Percentiles rank a stretch among this genome's conserved stretches.
Evolutionary conservation across 2,329 filamentous ascomycete species (phyloP).

Genomic region (Madurella mycetomatis): DNA sequence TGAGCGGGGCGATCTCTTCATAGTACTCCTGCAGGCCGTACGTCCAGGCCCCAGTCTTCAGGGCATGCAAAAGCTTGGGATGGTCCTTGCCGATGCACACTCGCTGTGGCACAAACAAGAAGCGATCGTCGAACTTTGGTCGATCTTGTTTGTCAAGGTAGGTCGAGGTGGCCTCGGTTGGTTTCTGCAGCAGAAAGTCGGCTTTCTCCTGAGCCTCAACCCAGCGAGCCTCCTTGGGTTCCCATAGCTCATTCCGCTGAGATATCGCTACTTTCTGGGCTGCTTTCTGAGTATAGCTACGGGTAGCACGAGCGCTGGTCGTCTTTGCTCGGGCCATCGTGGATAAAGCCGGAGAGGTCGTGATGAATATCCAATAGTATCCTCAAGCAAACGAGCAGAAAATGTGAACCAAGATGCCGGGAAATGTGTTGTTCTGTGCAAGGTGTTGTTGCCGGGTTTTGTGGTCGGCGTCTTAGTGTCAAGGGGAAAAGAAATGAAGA

Average conservation of each 20-base stretch:
- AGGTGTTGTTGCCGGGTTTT: too few relatives aligned
- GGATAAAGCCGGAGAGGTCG: not conserved
- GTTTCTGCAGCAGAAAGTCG: not conserved
- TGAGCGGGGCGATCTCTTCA: slow-evolving; percentile 3
- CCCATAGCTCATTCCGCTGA: not conserved
- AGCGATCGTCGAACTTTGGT: slow-evolving; percentile 12
- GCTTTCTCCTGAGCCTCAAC: not conserved
- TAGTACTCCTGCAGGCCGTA: slow-evolving; percentile 6
- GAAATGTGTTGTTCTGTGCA: too few relatives aligned
- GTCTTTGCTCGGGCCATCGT: not conserved
- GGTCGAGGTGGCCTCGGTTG: not conserved
- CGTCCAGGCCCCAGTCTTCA: not conserved
- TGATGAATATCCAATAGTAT: not conserved
- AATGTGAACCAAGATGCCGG: not conserved
- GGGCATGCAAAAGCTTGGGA: slow-evolving; percentile 14
- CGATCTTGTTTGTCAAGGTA: slow-evolving; percentile 3
- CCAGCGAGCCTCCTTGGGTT: not conserved
- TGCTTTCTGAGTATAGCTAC: not conserved
- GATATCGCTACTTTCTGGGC: not conserved
- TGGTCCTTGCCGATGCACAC: slow-evolving; percentile 7
- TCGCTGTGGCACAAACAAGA: not conserved
- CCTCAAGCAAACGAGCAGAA: slow-evolving; percentile 2
- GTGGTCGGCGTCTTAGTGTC: too few relatives aligned
- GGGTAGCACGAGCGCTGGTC: not conserved
- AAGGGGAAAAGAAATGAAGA: too few relatives aligned